phyloP scores from a whole-genome alignment of 169 alveolate species.

The Cystoisospora suis region DNA sequence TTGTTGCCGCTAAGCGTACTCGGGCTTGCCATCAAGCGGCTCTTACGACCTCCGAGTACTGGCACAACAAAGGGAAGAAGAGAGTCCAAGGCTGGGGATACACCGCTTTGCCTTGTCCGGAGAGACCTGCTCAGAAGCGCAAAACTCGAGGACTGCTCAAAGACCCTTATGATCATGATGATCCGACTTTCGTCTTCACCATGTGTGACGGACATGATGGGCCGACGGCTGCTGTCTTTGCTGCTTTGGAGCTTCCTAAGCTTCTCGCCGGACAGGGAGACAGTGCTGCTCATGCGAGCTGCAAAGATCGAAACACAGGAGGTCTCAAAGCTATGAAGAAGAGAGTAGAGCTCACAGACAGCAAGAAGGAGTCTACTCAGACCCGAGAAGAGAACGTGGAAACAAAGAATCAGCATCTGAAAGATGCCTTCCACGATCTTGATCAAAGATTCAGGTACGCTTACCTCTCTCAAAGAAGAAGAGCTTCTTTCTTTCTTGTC shows the following conservation, averaged over 20 bases:
- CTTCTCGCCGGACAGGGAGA: not conserved
- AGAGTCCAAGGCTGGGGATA: slow-evolving; percentile 20
- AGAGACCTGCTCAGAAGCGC: not conserved
- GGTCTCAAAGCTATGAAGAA: too few relatives aligned
- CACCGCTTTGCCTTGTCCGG: not conserved
- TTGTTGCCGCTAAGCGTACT: not conserved
- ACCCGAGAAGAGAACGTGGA: not conserved
- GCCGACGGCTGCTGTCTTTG: slow-evolving; percentile 19
- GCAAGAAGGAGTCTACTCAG: not conserved
- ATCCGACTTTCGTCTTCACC: slow-evolving; percentile 23
- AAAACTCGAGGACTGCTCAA: not conserved
- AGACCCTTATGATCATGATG: not conserved
- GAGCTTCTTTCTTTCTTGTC: too few relatives aligned
- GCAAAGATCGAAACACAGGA: too few relatives aligned
- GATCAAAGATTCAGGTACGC: not conserved
- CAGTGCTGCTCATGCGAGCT: too few relatives aligned
- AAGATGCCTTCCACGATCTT: not conserved
- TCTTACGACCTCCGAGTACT: not conserved
- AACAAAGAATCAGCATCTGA: not conserved
- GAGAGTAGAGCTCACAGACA: not conserved
- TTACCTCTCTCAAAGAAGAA: too few relatives aligned
- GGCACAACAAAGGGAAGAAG: slow-evolving; percentile 14
- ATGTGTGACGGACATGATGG: slow-evolving; percentile 36
- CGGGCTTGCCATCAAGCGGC: not conserved
- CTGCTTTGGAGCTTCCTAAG: slow-evolving; percentile 32